Evolutionary conservation across 768 basidiomycete species (phyloP).

Genomic region (Panaeolus cyanescens): DNA sequence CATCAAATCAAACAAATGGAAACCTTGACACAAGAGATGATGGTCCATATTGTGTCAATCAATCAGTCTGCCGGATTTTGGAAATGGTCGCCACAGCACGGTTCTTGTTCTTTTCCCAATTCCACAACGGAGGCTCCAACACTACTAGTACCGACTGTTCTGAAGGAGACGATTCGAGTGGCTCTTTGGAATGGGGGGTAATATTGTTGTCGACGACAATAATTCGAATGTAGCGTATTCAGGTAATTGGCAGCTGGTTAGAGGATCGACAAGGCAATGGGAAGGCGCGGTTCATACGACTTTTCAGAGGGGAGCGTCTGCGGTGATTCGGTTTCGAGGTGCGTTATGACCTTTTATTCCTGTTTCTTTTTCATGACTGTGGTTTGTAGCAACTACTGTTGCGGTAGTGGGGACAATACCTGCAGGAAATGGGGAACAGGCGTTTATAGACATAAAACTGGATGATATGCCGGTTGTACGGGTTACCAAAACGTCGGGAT

Average conservation of each 20-base stretch:
- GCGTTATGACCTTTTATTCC: neutral
- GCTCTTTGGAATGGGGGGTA: neutral
- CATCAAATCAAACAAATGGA: too few relatives aligned
- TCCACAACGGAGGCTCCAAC: neutral
- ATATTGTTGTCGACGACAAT: conserved; percentile 16
- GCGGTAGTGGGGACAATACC: neutral
- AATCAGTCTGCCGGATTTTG: too few relatives aligned
- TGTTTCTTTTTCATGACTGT: neutral
- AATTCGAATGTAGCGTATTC: conserved; percentile 16
- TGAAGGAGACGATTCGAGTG: neutral
- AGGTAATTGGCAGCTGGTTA: conserved; percentile 14
- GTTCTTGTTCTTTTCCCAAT: neutral
- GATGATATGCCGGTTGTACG: neutral
- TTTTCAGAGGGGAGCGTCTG: conserved; percentile 20
- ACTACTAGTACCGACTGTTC: neutral
- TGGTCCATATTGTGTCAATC: too few relatives aligned
- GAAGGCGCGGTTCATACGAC: conserved; percentile 18
- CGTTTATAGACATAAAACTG: neutral
- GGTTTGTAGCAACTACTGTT: neutral
- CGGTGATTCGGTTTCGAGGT: conserved; percentile 26
- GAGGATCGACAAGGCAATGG: conserved; percentile 23
- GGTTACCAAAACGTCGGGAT: neutral
- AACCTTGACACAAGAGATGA: too few relatives aligned
- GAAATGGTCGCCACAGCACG: too few relatives aligned
- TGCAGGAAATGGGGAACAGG: neutral